Base-by-base conservation (phyloP, 129 eudicot genomes). In the Chrysanthemum seticuspe region DNA sequence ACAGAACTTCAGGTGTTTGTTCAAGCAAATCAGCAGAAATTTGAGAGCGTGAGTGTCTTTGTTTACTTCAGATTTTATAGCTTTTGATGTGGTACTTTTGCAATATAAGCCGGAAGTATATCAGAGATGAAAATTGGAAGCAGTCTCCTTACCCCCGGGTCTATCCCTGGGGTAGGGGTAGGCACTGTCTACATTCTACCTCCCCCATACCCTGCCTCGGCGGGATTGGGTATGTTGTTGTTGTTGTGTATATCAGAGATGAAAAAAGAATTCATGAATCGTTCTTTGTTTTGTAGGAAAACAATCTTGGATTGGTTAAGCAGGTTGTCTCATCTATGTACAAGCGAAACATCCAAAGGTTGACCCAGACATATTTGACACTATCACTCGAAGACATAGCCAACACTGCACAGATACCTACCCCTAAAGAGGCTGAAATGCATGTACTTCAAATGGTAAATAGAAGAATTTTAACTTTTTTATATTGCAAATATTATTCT, bases 391-490 rank as follows among this genome's bases (percentile, higher is more conserved):
- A 94, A 83, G 98, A 90, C 79, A 94, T 94, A 58, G 98, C 98
- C 18, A 86, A 82, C 74, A 86, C 88, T 14, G 98, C 92, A 54
- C 87, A 88, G 61, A 81, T 94, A 52, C 86, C 65, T 49, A 83
- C 93, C 81, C 78, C 97, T 21, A 94, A 79, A 73, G 96, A 90
- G 78, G 98, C 98, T 52, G 98, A 94, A 83, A 88, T 94, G 97
- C 98, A 90, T 85, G 98, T 94, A 8, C 97, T 94, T 74, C 89
- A 94, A 81, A 94, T 94, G 98, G 98, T 94, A 89, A 21, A 61
- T 76, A 1, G 25, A 23, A 25, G 29, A 45, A 45, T 50, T 11
- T 78, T 2, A 8, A 54, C 54, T 12, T 56, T 40, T 40, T 7
- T 40, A 40, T 40, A 40, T 40, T 40, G 47, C 10, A 40, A 40